Base-by-base conservation (phyloP, 331 rosid genomes). In the Stylosanthes scabra region DNA sequence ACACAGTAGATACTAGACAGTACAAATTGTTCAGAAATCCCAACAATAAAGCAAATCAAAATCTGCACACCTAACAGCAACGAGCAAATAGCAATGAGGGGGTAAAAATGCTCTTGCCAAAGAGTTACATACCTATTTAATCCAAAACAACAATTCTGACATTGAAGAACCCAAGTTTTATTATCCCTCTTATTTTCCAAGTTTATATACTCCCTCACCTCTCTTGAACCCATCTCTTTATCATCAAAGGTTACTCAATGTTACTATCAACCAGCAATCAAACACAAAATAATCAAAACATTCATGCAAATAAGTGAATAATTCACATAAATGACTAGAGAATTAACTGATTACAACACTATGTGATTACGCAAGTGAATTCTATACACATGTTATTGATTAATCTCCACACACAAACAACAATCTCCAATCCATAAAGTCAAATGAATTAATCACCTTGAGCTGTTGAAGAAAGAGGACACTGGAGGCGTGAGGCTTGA, bases 401-500 rank as follows among this genome's bases (percentile, higher is more conserved):
- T 7, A 42, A 42, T 42, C 46, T 9, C 46, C 46, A 42, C 46
- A 7, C 46, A 9, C 46, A 42, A 42, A 42, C 11, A 9, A 42
- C 46, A 6, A 42, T 42, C 10, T 42, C 46, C 46, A 42, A 42
- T 42, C 46, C 46, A 46, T 13, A 8, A 13, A 46, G 12, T 15
- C 44, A 57, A 56, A 86, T 6, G 58, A 56, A 92, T 31, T 5
- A 5, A 31, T 31, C 5, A 31, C 99, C 97, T 94, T 94, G 82
- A 94, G 99, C 74, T 94, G 99, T 83, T 94, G 99, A 69, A 94
- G 92, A 82, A 91, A 91, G 60, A 75, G 89, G 34, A 90, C 96
- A 58, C 87, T 73, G 45, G 93, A 87, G 50, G 99, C 90, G 78
- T 91, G 97, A 76, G 97, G 93, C 55, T 81, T 89, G 79, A 94